Evolutionary conservation across 2,329 filamentous ascomycete species (phyloP).

Genomic region (Xylaria sp.): DNA sequence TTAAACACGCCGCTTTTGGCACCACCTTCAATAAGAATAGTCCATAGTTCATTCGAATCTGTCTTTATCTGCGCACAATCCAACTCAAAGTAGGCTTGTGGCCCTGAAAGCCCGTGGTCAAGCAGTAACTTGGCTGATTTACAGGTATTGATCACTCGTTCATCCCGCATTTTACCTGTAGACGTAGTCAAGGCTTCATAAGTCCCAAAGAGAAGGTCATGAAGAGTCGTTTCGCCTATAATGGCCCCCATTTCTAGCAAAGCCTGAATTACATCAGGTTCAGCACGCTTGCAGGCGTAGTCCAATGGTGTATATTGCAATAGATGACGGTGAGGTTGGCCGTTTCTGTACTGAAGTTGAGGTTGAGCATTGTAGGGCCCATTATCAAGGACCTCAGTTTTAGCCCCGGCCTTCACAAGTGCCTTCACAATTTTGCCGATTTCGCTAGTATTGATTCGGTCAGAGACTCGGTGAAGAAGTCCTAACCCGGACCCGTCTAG

Average conservation of each 20-base stretch:
- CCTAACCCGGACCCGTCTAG: not conserved
- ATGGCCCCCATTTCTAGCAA: conserved; percentile 9
- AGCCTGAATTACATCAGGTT: not conserved
- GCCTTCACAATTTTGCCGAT: not conserved
- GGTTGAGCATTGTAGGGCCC: not conserved
- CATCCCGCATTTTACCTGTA: not conserved
- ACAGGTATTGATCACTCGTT: not conserved
- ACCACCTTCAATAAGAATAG: conserved; percentile 3
- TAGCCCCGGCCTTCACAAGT: not conserved
- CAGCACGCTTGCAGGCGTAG: not conserved
- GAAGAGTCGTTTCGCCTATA: not conserved
- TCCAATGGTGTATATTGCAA: conserved; percentile 2
- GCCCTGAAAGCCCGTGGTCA: conserved; percentile 1
- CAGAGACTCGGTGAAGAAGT: not conserved
- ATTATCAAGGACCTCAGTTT: not conserved
- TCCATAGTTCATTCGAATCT: conserved; percentile 14
- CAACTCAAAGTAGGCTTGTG: not conserved
- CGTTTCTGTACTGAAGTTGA: not conserved
- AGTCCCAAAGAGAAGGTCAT: not conserved
- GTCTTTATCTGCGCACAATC: not conserved
- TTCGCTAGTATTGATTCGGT: not conserved
- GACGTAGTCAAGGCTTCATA: not conserved
- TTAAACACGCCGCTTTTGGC: not conserved
- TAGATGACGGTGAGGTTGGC: not conserved
- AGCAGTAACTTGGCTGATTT: not conserved